Base-by-base conservation (phyloP, 768 basidiomycete genomes). In the Hemileccinum impolitum region DNA sequence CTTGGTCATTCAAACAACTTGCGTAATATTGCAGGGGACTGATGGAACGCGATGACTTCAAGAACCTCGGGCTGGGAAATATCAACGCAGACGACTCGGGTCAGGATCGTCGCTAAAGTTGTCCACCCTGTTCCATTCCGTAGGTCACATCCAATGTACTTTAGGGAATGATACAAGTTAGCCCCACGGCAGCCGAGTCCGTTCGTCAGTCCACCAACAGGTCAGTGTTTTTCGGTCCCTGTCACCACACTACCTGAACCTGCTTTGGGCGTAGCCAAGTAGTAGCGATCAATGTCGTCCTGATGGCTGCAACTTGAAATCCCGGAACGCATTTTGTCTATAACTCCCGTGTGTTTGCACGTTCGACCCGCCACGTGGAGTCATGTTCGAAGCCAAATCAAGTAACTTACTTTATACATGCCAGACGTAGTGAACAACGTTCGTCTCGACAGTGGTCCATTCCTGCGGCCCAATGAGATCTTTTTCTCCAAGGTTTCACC, bases 1-100 rank as follows among this genome's bases (percentile, higher is more conserved):
- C 41, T 8, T 40, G 12, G n/a, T 42, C 46, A 37, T 44, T 31
- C 14, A 32, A 45, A 47, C 42, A 41, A 39, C 32, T 42, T 54
- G 15, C 32, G 28, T 18, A 14, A 35, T 35, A 6, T 38, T 23
- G 26, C 56, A 94, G 92, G 57, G 89, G 87, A n/a, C 73, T 94
- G 42, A 94, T 94, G 92, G 84, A 88, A 56, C 76, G 78, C 39
- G 92, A 93, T 59, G 83, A 92, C 13, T 92, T 91, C 86, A 78
- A 75, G 56, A 95, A 92, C 63, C 75, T 95, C 43, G 92, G 92
- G 6, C 68, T 94, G 52, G 77, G 72, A 38, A 79, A 83, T 55
- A 72, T 90, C 48, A 47, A 53, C 25, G n/a, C 41, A 36, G 43
- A 49, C 34, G 23, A 19, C 40, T 25, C 19, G 25, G 46, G 52